Base-by-base conservation (phyloP, 2,329 filamentous ascomycete genomes). In the Daldinia sp. region DNA sequence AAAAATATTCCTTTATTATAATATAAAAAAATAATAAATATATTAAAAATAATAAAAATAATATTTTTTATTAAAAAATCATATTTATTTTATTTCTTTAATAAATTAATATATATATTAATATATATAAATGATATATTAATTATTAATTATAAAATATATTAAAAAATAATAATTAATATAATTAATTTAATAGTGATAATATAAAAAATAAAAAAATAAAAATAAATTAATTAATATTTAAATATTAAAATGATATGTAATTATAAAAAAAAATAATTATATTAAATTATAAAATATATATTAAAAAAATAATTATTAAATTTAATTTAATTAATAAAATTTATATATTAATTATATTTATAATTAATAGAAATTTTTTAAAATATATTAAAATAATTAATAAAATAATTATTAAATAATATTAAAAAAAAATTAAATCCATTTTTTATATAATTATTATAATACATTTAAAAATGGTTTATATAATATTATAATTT, bases 21-120 rank as follows among this genome's bases (percentile, higher is more conserved):
- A 46, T 46, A 46, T 46, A 46, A 46, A 4, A 23, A 46, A 23
- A 13, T 46, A 46, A 9, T 20, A 0, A 46, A 46, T 10, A 46
- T 42, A 3, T 26, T 46, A 26, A 46, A 6, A 12, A 26, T 26
- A 5, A 46, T 23, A 12, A 46, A 26, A 23, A 46, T 23, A 23
- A 5, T 46, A 12, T 0, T 20, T 23, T 23, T 46, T 12, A 23
- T 42, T 20, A 23, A 46, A 26, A 13, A 46, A 12, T 23, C 12
- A 46, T 46, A 12, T 13, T 13, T 46, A 46, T 46, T 46, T 46
- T 46, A 46, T 23, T 23, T 13, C 10, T 23, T 46, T 4, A 46
- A 46, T 46, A 10, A 46, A 46, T 12, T 23, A 46, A 13, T 46
- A 46, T 46, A 46, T 46, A 46, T 44, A 20, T 44, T 44, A 6